A percentile compares a stretch with the other conserved stretches of the same genome.
Evolutionary conservation across 306 rosid species (phyloP).

Genomic region (Rosa chinensis): DNA sequence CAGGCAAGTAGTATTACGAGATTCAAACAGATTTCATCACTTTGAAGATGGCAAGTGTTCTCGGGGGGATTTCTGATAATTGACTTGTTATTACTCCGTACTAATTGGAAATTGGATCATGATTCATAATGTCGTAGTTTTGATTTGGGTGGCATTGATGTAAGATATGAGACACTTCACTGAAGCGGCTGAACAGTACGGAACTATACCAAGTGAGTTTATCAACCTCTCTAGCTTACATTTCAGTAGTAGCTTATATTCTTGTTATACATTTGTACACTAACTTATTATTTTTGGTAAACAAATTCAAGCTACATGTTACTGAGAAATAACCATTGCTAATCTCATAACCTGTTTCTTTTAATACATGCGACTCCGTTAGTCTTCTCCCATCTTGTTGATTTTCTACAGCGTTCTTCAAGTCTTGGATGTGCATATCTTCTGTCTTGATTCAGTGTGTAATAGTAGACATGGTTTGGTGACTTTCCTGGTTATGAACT

Average conservation of each 20-base stretch:
- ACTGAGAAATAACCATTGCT: not conserved
- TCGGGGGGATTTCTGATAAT: constrained; percentile 83
- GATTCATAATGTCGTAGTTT: not conserved
- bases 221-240: not conserved
- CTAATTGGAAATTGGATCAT: constrained; percentile 10
- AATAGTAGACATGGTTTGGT: no score
- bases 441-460: no score
- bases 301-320: not conserved
- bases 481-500: no score
- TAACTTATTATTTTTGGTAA: not conserved
- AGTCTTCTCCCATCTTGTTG: no score
- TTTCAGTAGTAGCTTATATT: not conserved
- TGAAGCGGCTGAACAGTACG: not conserved
- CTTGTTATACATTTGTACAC: not conserved
- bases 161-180: not conserved
- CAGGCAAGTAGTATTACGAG: constrained; percentile 70
- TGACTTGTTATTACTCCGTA: not conserved
- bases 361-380: no score
- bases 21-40: constrained; percentile 89
- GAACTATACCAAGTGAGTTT: not conserved
- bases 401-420: no score
- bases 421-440: no score
- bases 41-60: constrained; percentile 75
- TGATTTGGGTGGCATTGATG: not conserved
- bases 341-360: not conserved